phyloP scores from a whole-genome alignment of 2,329 filamentous ascomycete species.

The Graphilbum fragrans region DNA sequence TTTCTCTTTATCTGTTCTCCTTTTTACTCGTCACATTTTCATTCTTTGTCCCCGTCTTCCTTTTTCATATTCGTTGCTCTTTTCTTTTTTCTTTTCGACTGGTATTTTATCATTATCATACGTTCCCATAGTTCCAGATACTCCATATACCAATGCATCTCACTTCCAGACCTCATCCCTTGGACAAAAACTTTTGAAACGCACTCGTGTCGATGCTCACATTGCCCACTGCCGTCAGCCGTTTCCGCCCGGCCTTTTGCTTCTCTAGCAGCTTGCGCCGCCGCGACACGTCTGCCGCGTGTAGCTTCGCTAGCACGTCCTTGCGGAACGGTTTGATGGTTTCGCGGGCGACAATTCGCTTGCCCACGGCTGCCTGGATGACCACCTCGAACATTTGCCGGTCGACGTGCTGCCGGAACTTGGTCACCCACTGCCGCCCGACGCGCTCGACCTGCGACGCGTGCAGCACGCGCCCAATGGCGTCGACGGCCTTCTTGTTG shows the following conservation, averaged over 20 bases:
- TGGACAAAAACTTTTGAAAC: constrained; percentile 87
- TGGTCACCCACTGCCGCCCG: constrained; percentile 78
- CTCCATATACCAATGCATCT: not conserved
- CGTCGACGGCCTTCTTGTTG: constrained; percentile 87
- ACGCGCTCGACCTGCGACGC: constrained; percentile 67
- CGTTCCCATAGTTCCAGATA: not conserved
- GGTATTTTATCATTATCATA: not conserved
- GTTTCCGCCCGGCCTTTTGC: constrained; percentile 92
- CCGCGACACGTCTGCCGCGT: constrained; percentile 76
- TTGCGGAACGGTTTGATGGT: constrained; percentile 96
- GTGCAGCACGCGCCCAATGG: constrained; percentile 84
- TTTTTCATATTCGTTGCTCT: too few species aligned
- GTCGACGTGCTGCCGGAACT: constrained; percentile 95
- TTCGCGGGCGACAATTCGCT: constrained; percentile 75
- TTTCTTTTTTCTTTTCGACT: not conserved
- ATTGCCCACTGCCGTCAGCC: constrained; percentile 71
- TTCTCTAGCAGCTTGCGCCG: constrained; percentile 84
- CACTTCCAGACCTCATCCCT: constrained; percentile 22
- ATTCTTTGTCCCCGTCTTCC: too few species aligned
- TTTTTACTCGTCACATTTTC: not conserved
- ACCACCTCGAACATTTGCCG: constrained; percentile 90
- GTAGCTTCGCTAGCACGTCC: constrained; percentile 85
- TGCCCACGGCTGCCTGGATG: constrained; percentile 81
- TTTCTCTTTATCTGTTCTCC: not conserved
- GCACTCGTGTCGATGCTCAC: constrained; percentile 94